Base-by-base conservation (phyloP, 2,329 filamentous ascomycete species). In the Aspergillus sp. region DNA sequence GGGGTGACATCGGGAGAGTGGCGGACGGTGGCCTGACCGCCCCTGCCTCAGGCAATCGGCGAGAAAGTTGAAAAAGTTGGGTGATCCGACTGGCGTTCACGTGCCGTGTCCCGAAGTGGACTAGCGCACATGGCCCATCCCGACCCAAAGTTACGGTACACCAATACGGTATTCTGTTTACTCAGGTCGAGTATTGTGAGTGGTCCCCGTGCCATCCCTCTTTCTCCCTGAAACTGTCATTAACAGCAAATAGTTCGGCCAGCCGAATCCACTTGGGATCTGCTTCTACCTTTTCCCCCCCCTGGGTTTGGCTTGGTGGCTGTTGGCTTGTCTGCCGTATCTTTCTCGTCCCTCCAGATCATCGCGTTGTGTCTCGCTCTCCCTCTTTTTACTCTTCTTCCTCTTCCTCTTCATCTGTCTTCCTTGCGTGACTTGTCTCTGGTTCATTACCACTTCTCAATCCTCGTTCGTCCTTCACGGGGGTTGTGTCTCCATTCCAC, bases 81-180 rank as follows among this genome's bases (percentile, higher is more conserved):
- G 21, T 57, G 47, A 48, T 55, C 30, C 23, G 39, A 36, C 32
- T 36, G 10, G 5, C 7, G 32, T 55, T 58, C 62, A 66, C 57
- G 39, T 55, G 38, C 39, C 28, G 7, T 5, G 38, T n/a, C 60
- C 62, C 15, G 53, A 61, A 61, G 12, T 1, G 8, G 64, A 43
- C 60, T 70, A 72, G 70, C 55, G 65, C 51, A 63, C 64, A 17
- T 13, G 13, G 65, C 57, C 65, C 59, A 64, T 63, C 43, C 66
- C 65, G 62, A 55, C 59, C 57, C 55, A 55, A 67, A 65, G 67
- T 69, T 70, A 71, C 58, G 57, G 62, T 63, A 64, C 59, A 49
- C 59, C 60, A 64, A 64, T 65, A 67, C 63, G 55, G 57, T 57
- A 58, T 60, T 61, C 57, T 62, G 64, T 65, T 66, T 66, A 66